Evolutionary conservation across 2,329 filamentous ascomycete species (phyloP), one percentile per base, ranked within the genome.

Genomic region (Fusarium brevicatenulatum): DNA sequence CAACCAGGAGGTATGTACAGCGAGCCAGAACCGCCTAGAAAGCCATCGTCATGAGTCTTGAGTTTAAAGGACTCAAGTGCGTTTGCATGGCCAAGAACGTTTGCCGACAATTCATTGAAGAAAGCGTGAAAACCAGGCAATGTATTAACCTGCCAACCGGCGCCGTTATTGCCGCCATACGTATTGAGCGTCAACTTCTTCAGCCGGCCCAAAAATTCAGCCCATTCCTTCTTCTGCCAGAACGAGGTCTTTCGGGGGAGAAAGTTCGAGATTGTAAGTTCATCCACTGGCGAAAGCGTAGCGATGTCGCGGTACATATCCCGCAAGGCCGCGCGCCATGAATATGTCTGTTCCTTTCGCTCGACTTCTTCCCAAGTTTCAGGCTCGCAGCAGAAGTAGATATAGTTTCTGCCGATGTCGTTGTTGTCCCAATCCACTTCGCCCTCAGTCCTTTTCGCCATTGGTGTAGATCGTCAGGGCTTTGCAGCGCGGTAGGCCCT

Each of bases 301-400:
- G 69, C 37, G 21, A 70, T n/a, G 7, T 59, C 60, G 0, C 7
- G n/a, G 36, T 56, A 70, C 65, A 72, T 59, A 6, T 72, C 65
- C 9, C 43, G 46, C 13, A 62, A 12, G 1, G 60, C 23, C 4
- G 47, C 36, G 15, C 53, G 53, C 53, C 61, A 70, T 2, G 21
- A 7, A 10, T 63, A 66, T 5, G 13, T 50, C 5, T n/a, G 5
- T 11, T 63, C 56, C 23, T 67, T 70, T 4, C 13, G 12, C 16
- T 44, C 16, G 2, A 63, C 53, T 0, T 36, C 30, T 1, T 60
- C 25, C 69, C 46, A 56, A 7, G 46, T 11, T 36, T 70, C 69
- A 0, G 43, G 30, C 1, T 62, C 43, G 8, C n/a, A 25, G 44
- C 56, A 72, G 4, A 69, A 69, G 21, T 69, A 65, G 2, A 72